A percentile compares a stretch with the other conserved stretches of the same genome.
Evolutionary conservation across 208 protist species (phyloP).

Genomic region (Trypanosoma brucei): DNA sequence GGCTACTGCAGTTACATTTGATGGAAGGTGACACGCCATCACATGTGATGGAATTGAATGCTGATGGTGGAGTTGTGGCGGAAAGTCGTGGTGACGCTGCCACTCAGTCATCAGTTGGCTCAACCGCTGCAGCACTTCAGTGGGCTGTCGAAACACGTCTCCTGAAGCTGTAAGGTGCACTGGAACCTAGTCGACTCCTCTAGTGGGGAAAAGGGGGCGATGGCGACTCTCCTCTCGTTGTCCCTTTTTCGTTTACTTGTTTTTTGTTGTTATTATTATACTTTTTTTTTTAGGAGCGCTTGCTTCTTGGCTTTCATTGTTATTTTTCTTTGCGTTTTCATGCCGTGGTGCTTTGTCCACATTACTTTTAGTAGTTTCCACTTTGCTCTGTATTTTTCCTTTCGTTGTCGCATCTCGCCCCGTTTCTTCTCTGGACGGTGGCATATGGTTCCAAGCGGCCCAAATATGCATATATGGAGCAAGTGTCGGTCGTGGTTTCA

Average conservation of each 20-base stretch:
- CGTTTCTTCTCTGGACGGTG: too few species aligned
- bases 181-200: too few species aligned
- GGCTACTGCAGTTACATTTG: conserved; percentile 31
- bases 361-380: not conserved
- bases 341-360: not conserved
- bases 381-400: conserved; percentile 8
- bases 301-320: too few species aligned
- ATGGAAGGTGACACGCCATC: not conserved
- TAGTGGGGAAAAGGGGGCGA: too few species aligned
- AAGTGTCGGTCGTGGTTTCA: too few species aligned
- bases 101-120: not conserved
- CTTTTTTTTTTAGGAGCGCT: too few species aligned
- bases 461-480: too few species aligned
- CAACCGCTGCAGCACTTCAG: conserved; percentile 17
- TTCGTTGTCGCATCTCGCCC: not conserved
- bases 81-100: not conserved
- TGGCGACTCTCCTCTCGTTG: too few species aligned
- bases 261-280: too few species aligned
- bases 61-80: not conserved
- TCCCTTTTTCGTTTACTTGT: too few species aligned
- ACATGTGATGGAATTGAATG: not conserved
- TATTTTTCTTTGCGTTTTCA: not conserved
- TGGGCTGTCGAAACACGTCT: conserved; percentile 28
- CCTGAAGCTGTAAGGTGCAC: conserved; percentile 7
- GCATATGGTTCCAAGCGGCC: too few species aligned